A percentile compares a stretch with the other conserved stretches of the same genome.
phyloP scores from a whole-genome alignment of 345 rosid genomes.

The Turritis glabra region DNA sequence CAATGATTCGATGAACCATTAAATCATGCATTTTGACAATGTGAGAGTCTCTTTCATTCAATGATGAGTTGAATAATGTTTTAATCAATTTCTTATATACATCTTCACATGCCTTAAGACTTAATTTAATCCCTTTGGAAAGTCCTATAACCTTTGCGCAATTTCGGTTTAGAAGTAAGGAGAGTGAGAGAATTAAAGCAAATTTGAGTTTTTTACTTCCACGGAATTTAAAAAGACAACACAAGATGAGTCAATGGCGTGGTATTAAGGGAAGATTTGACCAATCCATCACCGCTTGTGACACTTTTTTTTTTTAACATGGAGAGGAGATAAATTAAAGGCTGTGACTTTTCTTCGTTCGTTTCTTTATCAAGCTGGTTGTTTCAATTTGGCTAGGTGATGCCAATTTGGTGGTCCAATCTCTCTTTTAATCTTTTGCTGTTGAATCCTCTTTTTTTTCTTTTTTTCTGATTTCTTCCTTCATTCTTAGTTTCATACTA shows the following conservation, averaged over 20 bases:
- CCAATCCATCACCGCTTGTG: conserved; percentile 24
- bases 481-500: conserved; percentile 13
- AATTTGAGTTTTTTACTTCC: conserved; percentile 21
- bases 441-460: conserved; percentile 17
- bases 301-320: conserved; percentile 4
- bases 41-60: conserved; percentile 7
- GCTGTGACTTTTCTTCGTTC: conserved; percentile 29
- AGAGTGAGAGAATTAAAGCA: not conserved
- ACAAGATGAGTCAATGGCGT: conserved; percentile 20
- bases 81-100: conserved; percentile 9
- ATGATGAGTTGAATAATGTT: conserved; percentile 8
- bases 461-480: not conserved
- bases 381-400: conserved; percentile 17
- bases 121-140: not conserved
- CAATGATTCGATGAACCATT: conserved; percentile 8
- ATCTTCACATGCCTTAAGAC: conserved; percentile 21
- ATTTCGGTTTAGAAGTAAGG: conserved; percentile 3
- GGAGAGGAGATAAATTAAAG: not conserved
- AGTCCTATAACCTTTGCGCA: conserved; percentile 12
- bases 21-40: not conserved
- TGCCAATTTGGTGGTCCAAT: conserved; percentile 25
- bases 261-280: conserved; percentile 19
- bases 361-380: conserved; percentile 29
- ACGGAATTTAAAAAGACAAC: conserved; percentile 4
- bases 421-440: not conserved